Base-by-base conservation (phyloP, 129 eudicot species). In the Pseudognaphalium luteoalbum region DNA sequence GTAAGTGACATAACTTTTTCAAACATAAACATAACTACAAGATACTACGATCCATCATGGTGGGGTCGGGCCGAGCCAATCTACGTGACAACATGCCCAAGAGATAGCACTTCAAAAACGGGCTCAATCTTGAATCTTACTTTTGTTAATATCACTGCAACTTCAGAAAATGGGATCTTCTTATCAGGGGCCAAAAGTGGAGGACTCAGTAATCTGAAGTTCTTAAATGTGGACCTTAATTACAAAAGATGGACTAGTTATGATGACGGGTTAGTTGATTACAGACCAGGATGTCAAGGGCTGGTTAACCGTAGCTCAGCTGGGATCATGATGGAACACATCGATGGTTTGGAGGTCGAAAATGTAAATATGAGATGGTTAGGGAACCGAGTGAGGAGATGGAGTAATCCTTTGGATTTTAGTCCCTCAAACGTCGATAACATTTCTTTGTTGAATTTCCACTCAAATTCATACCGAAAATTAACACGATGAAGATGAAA, bases 11-110 rank as follows among this genome's bases (percentile, higher is more conserved):
- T 91, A 66, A 91, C 87, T 2, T 94, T 94, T 72, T 94, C 98
- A 35, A 94, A 91, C 87, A 88, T 94, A 28, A 91, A 88, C 68
- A 91, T 94, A 83, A 88, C 80, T 62, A 94, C 98, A 6, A 91
- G 98, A 76, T 94, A 91, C 68, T 94, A 94, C 54, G 93, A 94
- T 69, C 91, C 91, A 19, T 91, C 89, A 57, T 94, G 98, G 98
- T 94, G 98, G 98, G 98, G 98, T 35, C 86, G 98, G 71, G 97
- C 97, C 17, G 98, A 94, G 78, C 96, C 98, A 0, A 86, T 94
- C 22, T 94, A 94, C 61, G 83, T 94, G 62, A 94, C 98, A 42
- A 85, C 93, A 66, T 94, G 98, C 80, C 97, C 98, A 47, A 60
- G 98, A 47, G 76, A 94, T 78, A 6, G 21, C 68, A 66, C 72